A percentile compares a stretch with the other conserved stretches of the same genome.
These are phyloP conservation scores for Coemansia sp. DNA, from an alignment of 192 early-diverging fungal genomes.

Conservation along the genomic window DNA sequence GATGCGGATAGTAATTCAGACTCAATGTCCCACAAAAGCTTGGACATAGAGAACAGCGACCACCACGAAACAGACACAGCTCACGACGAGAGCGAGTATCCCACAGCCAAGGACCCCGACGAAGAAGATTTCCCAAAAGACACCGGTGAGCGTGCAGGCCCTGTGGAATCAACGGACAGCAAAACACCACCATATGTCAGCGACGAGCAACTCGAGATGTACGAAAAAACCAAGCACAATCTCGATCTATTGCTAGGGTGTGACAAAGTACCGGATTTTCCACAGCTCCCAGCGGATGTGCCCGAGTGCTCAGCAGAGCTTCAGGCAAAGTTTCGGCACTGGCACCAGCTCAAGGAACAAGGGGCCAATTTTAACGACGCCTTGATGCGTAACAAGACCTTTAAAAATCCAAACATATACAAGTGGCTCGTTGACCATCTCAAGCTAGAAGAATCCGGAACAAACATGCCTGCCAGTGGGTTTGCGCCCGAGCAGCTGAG, in stretches of 20 bases:
- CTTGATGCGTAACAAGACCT: constrained; percentile 78
- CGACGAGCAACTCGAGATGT: constrained; percentile 7
- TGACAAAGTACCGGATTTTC: constrained; percentile 17
- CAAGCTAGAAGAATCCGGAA: constrained; percentile 75
- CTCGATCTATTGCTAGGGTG: constrained; percentile 36
- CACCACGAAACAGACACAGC: too few species aligned
- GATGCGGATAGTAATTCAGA: constrained; percentile 16
- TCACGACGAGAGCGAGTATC: constrained; percentile 2
- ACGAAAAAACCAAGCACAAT: constrained; percentile 15
- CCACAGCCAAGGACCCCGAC: not conserved
- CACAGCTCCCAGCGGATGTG: not conserved
- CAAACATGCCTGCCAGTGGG: constrained; percentile 66
- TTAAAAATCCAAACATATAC: constrained; percentile 91
- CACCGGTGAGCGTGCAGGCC: too few species aligned
- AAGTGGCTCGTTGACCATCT: constrained; percentile 80
- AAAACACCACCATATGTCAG: not conserved
- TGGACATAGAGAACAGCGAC: too few species aligned
- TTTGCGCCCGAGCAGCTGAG: constrained; percentile 59
- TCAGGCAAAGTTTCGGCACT: constrained; percentile 75
- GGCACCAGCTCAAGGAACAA: constrained; percentile 58
- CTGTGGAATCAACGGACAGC: too few species aligned
- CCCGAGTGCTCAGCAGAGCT: constrained; percentile 58
- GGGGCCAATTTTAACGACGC: constrained; percentile 81
- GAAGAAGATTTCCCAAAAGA: not conserved
- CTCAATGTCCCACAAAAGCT: too few species aligned